A percentile compares a stretch with the other conserved stretches of the same genome.
Evolutionary conservation across 2,329 filamentous ascomycete genomes (phyloP).

Genomic region (Scortechinia acanthostroma): DNA sequence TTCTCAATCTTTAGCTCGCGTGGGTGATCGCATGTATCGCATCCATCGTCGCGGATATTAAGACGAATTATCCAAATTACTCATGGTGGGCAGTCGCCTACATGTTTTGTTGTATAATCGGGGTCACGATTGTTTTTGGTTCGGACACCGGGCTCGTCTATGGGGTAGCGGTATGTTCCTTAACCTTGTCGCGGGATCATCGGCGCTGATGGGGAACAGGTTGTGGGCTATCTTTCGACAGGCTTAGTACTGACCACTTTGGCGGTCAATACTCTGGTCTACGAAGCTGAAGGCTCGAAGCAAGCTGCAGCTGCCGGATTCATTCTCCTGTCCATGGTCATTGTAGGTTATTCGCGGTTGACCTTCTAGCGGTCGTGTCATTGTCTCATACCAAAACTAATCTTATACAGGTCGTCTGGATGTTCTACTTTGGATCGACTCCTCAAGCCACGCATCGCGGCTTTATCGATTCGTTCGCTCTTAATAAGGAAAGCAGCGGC

Average conservation of each 20-base stretch:
- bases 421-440: constrained; percentile 95
- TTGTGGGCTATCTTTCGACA: constrained; percentile 79
- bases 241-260: constrained; percentile 81
- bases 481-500: constrained; percentile 65
- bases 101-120: constrained; percentile 75
- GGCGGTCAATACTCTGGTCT: constrained; percentile 79
- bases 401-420: constrained; percentile 78
- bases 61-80: constrained; percentile 68
- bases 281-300: constrained; percentile 63
- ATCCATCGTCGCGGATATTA: constrained; percentile 64
- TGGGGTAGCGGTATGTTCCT: constrained; percentile 58
- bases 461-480: constrained; percentile 90
- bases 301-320: constrained; percentile 88
- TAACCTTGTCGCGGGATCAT: neutral
- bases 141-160: constrained; percentile 82
- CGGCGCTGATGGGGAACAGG: neutral
- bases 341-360: constrained; percentile 46
- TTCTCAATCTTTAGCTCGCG: constrained; percentile 67
- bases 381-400: neutral
- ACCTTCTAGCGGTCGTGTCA: no score
- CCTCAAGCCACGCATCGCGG: constrained; percentile 79
- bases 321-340: constrained; percentile 86
- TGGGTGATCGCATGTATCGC: constrained; percentile 90
- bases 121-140: constrained; percentile 75
- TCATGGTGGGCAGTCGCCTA: constrained; percentile 89